Evolutionary conservation across 768 basidiomycete genomes (phyloP), one percentile per base, ranked within the genome.

Genomic region (Tricholoma flavovirens): DNA sequence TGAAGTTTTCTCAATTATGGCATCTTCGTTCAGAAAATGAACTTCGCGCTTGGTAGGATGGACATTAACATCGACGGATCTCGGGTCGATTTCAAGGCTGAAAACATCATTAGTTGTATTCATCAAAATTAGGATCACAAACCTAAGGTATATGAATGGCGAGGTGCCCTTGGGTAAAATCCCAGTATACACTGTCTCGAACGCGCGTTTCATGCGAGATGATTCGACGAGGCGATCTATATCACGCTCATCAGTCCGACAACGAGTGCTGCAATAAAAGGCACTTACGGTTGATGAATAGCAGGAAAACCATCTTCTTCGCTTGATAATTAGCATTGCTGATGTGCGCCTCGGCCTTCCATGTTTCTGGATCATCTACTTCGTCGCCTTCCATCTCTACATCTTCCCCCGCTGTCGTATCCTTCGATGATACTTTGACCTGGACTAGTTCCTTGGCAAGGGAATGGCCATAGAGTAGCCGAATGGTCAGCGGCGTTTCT

Each of bases 41-140:
- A 98, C 93, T 68, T 98, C 95, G 45, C 90, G 88, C 68, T 99
- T 99, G 2, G 97, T 98, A 0, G 96, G 97, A 67, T 98, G 95
- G 7, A 98, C 93, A 63, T 99, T 99, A 53, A 98, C 95, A 63
- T 99, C 97, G 15, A 99, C 88, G 22, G 88, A 84, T 29, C 83
- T 80, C 0, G 94, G 93, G 58, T 93, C 87, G 62, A 98, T 86
- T 40, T 85, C 77, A 42, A 98, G 69, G 62, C 94, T 95, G 57
- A 9, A 24, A 11, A 22, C 46, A 48, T 42, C 40, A 30, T 55
- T 50, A 12, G 58, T 56, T 50, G 11, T 29, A 36, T 15, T 30
- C 11, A 45, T 12, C 19, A 33, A 4, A 32, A 43, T n/a, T 11
- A 21, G 9, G 57, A 5, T 35, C 24, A 59, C 74, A n/a, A 56